Conservation (phyloP, 345 rosid genomes). For the Populus nigra region DNA sequence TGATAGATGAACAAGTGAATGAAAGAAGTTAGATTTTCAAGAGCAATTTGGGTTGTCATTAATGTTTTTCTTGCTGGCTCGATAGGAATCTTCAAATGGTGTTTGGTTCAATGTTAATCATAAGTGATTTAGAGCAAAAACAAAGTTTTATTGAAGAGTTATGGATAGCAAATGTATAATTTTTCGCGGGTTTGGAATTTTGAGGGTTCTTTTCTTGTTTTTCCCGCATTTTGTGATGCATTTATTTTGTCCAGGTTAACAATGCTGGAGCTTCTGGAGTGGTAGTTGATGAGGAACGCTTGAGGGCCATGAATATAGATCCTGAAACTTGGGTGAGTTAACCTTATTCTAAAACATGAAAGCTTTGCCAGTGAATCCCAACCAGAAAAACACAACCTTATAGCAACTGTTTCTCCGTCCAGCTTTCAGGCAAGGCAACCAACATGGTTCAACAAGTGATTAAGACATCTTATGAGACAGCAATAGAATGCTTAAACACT, state of each 20-base stretch:
- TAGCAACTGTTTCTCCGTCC: slow-evolving; percentile 1
- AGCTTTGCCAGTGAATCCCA: background rate
- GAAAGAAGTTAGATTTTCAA: too few relatives aligned
- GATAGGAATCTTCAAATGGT: too few relatives aligned
- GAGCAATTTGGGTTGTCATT: too few relatives aligned
- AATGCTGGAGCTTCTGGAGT: slow-evolving; percentile 49
- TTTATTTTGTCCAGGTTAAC: slow-evolving; percentile 33
- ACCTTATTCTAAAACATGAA: too few relatives aligned
- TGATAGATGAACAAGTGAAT: too few relatives aligned
- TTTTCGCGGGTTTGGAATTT: too few relatives aligned
- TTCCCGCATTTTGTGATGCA: background rate
- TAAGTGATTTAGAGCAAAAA: too few relatives aligned
- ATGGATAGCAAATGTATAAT: too few relatives aligned
- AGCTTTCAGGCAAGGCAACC: slow-evolving; percentile 43
- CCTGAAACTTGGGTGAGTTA: slow-evolving; percentile 40
- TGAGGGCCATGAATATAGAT: slow-evolving; percentile 44
- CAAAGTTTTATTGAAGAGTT: too few relatives aligned
- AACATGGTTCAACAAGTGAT: slow-evolving; percentile 33
- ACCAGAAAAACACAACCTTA: background rate
- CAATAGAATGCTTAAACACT: slow-evolving; percentile 48
- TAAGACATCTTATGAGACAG: slow-evolving; percentile 36
- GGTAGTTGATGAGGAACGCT: slow-evolving; percentile 33
- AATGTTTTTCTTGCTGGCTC: too few relatives aligned
- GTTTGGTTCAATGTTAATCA: too few relatives aligned
- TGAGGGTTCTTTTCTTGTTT: too few relatives aligned